Evolutionary conservation across 2,329 filamentous ascomycete genomes (phyloP), one percentile per base, ranked within the genome.

Genomic region (Lasiodiplodia citricola): DNA sequence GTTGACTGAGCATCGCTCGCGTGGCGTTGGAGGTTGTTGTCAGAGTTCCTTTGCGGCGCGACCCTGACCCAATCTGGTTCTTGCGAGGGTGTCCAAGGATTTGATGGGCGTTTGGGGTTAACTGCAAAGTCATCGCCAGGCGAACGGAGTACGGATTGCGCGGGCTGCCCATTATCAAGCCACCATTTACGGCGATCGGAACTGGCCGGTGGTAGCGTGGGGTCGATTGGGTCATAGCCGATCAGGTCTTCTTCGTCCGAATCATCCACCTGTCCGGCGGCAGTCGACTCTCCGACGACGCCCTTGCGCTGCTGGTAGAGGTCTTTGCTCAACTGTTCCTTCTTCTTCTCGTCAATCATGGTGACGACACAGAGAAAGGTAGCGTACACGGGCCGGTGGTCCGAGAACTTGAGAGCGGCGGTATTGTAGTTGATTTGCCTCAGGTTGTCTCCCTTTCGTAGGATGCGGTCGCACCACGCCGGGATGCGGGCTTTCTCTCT

Each of bases 311-410:
- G 84, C 25, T 86, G 83, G 77, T 98, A 97, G 13, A 98, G 84
- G 65, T 91, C 86, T 38, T 87, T 87, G 75, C 91, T 92, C 57
- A 98, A 88, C 4, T 83, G 81, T 70, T 94, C 90, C 72, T 92
- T 93, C 66, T 86, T 83, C 28, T 80, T 81, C 77, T 97, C 92
- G 72, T 99, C 88, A 13, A 98, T 83, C 55, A 96, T 89, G 72
- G 85, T 94, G 65, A 98, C 91, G 1, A 86, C 88, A 79, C 94
- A 96, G 72, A 93, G 88, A 76, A 99, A 99, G 0, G 89, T 89
- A 14, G 93, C 94, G 80, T 93, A 97, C 0, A 99, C 95, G 2
- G 96, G 96, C n/a, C 94, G 88, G 79, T 99, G 96, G 76, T 99
- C 96, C 0, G 96, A 99, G 78, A 98, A 97, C 14, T 87, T 88